Evolutionary conservation across 768 basidiomycete species (phyloP).

Genomic region (Dictyophora rubrovolvata): DNA sequence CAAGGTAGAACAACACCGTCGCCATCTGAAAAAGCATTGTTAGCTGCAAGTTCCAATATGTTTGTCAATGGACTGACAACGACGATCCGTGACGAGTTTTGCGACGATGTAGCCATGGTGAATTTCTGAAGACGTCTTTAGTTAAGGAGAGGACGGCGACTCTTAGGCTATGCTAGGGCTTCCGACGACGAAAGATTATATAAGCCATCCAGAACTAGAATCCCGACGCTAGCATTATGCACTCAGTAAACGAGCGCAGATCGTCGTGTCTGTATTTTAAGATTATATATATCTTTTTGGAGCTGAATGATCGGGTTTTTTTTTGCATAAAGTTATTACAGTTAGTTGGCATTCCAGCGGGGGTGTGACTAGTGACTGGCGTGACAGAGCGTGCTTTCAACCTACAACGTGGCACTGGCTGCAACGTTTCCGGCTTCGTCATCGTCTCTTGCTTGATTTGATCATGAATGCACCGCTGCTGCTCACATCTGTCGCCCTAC

Average conservation of each 20-base stretch:
- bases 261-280: no score
- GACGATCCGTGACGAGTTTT: background rate
- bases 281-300: no score
- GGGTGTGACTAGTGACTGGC: background rate
- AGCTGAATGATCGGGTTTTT: no score
- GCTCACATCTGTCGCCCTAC: constrained; percentile 5
- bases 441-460: background rate
- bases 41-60: background rate
- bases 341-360: no score
- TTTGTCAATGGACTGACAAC: constrained; percentile 13
- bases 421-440: background rate
- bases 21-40: constrained; percentile 36
- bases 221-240: no score
- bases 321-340: no score
- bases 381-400: constrained; percentile 12
- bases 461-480: constrained; percentile 7
- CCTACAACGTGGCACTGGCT: background rate
- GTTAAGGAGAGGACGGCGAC: no score
- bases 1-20: constrained; percentile 77
- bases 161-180: no score
- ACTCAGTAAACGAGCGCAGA: no score
- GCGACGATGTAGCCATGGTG: background rate
- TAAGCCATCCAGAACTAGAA: no score
- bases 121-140: background rate
- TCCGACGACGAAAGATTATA: no score